A percentile compares a stretch with the other conserved stretches of the same genome.
phyloP scores from a whole-genome alignment of 345 rosid species.

The Gynandropsis gynandra region DNA sequence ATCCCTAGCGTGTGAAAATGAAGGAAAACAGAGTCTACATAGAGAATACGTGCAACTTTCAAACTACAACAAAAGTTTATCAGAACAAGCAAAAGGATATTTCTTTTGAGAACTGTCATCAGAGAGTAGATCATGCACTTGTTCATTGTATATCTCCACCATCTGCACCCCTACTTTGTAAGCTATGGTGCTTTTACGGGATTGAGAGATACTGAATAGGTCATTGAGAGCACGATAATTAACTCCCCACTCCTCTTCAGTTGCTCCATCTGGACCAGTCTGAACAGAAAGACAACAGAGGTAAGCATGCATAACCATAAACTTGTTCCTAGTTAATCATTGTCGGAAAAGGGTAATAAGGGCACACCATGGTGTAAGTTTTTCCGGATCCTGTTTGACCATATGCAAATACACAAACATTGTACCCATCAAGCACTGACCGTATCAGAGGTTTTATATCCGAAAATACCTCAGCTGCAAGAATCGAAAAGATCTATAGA shows the following conservation, averaged over 20 bases:
- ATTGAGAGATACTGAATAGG: constrained; percentile 64
- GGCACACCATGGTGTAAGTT: constrained; percentile 79
- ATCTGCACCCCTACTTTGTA: constrained; percentile 76
- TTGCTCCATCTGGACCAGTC: constrained; percentile 62
- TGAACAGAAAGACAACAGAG: constrained; percentile 21
- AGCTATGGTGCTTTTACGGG: constrained; percentile 36
- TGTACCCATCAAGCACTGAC: constrained; percentile 79
- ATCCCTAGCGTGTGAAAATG: constrained; percentile 78
- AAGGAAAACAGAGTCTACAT: constrained; percentile 32
- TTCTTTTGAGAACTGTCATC: constrained; percentile 50
- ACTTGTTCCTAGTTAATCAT: constrained; percentile 3
- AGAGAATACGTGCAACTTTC: neutral
- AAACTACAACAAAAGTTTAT: too few species aligned
- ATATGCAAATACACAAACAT: constrained; percentile 90
- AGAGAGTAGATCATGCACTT: constrained; percentile 69
- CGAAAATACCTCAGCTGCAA: constrained; percentile 68
- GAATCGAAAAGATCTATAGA: constrained; percentile 12
- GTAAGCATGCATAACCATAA: constrained; percentile 1
- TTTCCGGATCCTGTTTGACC: constrained; percentile 99
- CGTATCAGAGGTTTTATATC: constrained; percentile 68
- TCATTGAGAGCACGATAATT: constrained; percentile 78
- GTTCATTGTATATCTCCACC: constrained; percentile 92
- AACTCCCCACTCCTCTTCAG: constrained; percentile 82
- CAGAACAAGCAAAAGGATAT: constrained; percentile 79
- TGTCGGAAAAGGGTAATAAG: neutral